Evolutionary conservation across 202 grass and related monocot genomes (phyloP), one percentile per base, ranked within the genome.

Genomic region (Brachypodium distachyon): DNA sequence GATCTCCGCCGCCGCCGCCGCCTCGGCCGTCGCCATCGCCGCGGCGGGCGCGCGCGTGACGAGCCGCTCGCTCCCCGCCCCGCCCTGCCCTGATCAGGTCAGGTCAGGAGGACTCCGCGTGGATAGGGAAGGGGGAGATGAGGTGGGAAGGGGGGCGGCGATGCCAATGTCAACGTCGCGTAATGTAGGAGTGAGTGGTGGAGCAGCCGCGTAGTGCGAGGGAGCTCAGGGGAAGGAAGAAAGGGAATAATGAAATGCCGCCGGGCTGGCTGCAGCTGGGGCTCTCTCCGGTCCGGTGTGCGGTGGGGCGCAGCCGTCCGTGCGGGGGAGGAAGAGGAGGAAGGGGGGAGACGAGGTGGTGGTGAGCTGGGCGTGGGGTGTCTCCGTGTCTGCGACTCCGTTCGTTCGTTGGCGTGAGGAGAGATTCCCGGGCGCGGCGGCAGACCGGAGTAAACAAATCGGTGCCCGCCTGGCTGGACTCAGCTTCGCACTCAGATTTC

Each of bases 151-250:
- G 66, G 85, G n/a, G 42, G 81, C 29, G 78, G 58, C 66, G 73
- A 81, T 73, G 72, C 43, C 78, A 82, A 77, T 80, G 88, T 83
- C 88, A 86, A 86, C 83, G 63, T 86, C 83, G 47, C 79, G 65
- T 66, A 67, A 38, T 36, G 47, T 60, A 55, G 78, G 44, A 21
- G 55, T 0, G 0, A 58, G 26, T 58, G 31, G 55, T 31, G 54
- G 56, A 9, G 19, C 12, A 8, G 58, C 13, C 47, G 75, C 75
- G 84, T 89, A 56, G 59, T 83, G 85, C 66, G 74, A 37, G 67
- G 79, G 85, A 78, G 79, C 85, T 82, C 73, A 51, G 79, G 75
- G 32, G 17, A 36, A 44, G 28, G n/a, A 7, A 54, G 51, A 21
- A 19, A 52, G 3, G 65, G 79, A 61, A 22, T 68, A 83, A 83